Evolutionary conservation across 352 stramenopile species (phyloP), one percentile per base, ranked within the genome.

Genomic region (Paralagenidium karlingii): DNA sequence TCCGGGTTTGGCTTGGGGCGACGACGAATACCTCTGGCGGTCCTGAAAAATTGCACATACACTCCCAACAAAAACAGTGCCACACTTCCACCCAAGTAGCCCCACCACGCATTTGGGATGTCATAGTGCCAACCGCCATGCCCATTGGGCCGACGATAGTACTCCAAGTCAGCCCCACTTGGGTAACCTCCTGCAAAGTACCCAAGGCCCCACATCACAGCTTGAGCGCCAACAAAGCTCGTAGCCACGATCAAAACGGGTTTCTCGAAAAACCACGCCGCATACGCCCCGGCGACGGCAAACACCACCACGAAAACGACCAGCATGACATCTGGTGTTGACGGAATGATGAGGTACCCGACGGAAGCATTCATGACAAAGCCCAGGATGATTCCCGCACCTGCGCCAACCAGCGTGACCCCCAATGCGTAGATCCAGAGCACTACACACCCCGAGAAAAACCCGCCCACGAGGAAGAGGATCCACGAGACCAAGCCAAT

Each of bases 101-200:
- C 68, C 75, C 71, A 91, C 71, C 77, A 88, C 6, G 64, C 68
- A 18, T 53, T 54, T 8, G 68, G 68, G 26, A 91, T 73, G 7
- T 57, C 51, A 47, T 88, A 90, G 10, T 68, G 45, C 49, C 55
- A 82, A 9, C 68, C 40, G 28, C 62, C 65, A 3, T 70, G 46
- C n/a, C 38, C 49, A 60, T 51, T 26, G 51, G 52, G 2, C 15
- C 38, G 56, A 32, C 59, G 49, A 34, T 78, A 77, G 24, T 68
- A 46, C 27, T 65, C 58, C 16, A 86, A 53, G 34, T 71, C 51
- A 13, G 60, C 63, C 24, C 55, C 63, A 24, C 74, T 86, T 8
- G 69, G 67, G 46, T 80, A 86, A 33, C 68, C 60, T 11, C 69
- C 69, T 5, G 65, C 59, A 36, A 86, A 83, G 47, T 80, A 81